A percentile compares a stretch with the other conserved stretches of the same genome.
Conservation (phyloP, 805 yeast species). For the Candida coquimbonensis region DNA sequence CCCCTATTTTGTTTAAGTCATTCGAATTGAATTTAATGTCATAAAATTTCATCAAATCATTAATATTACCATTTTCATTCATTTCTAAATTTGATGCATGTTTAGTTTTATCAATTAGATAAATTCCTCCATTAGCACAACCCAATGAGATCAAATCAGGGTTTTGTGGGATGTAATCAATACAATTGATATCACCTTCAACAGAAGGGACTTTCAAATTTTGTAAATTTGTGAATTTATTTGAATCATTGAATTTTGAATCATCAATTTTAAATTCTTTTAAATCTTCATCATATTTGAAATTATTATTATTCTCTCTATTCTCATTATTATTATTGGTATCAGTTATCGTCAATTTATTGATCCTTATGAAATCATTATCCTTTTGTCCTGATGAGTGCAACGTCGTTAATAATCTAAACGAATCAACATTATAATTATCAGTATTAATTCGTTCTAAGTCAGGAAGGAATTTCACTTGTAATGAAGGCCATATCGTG, state of each 20-base stretch:
- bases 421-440: slow-evolving; percentile 14
- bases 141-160: slow-evolving; percentile 75
- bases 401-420: slow-evolving; percentile 53
- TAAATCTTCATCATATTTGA: slow-evolving; percentile 26
- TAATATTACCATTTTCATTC: slow-evolving; percentile 44
- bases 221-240: slow-evolving; percentile 38
- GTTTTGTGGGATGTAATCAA: slow-evolving; percentile 75
- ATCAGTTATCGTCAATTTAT: slow-evolving; percentile 14
- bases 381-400: slow-evolving; percentile 51
- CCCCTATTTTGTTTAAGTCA: slow-evolving; percentile 33
- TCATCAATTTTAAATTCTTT: slow-evolving; percentile 20
- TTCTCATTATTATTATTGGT: slow-evolving; percentile 7
- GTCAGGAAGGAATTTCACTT: slow-evolving; percentile 63
- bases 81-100: slow-evolving; percentile 47
- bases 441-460: slow-evolving; percentile 15
- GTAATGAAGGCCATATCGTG: slow-evolving; percentile 62
- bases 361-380: slow-evolving; percentile 44
- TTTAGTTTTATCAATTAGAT: slow-evolving; percentile 76
- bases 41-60: slow-evolving; percentile 21
- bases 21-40: slow-evolving; percentile 36
- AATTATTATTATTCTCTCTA: slow-evolving; percentile 24
- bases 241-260: slow-evolving; percentile 14
- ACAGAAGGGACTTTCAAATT: slow-evolving; percentile 42
- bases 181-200: slow-evolving; percentile 65
- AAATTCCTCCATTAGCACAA: slow-evolving; percentile 57